Conservation (phyloP, 441 rosid genomes). For the Erysimum cheiri region DNA sequence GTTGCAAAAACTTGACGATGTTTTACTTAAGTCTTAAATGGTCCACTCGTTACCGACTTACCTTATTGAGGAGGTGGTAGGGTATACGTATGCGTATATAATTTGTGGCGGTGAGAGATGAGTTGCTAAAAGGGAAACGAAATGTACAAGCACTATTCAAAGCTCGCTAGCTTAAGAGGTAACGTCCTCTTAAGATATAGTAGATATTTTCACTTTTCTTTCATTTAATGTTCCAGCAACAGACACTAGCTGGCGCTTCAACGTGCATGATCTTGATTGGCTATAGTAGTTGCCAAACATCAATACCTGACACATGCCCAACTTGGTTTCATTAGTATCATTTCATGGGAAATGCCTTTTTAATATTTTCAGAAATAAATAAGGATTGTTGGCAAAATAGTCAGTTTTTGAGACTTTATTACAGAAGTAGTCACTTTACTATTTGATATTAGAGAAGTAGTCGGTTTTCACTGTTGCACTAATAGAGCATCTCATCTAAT, state of each 20-base stretch:
- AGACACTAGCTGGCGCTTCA: constrained; percentile 37
- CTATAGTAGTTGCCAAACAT: constrained; percentile 14
- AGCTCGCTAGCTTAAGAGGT: constrained; percentile 9
- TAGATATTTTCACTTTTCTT: constrained; percentile 8
- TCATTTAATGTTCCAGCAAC: constrained; percentile 39
- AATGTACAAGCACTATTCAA: constrained; percentile 19
- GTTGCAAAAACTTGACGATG: constrained; percentile 34
- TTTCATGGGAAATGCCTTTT: not conserved
- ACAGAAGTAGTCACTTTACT: no score
- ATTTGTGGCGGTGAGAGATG: constrained; percentile 34
- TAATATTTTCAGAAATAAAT: no score
- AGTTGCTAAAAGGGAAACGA: constrained; percentile 9
- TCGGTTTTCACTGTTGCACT: no score
- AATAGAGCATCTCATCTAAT: no score
- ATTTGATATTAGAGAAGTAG: no score
- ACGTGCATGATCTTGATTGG: constrained; percentile 33
- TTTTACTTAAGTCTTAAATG: constrained; percentile 14
- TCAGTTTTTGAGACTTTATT: no score
- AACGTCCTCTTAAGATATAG: not conserved
- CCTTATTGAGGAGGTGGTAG: constrained; percentile 4
- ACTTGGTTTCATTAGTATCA: constrained; percentile 17
- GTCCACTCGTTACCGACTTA: constrained; percentile 30
- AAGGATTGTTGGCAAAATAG: no score
- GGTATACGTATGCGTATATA: constrained; percentile 15
- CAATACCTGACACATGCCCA: constrained; percentile 17